A percentile compares a stretch with the other conserved stretches of the same genome.
phyloP scores from a whole-genome alignment of 2,329 filamentous ascomycete species.

The Trichophyton verrucosum region DNA sequence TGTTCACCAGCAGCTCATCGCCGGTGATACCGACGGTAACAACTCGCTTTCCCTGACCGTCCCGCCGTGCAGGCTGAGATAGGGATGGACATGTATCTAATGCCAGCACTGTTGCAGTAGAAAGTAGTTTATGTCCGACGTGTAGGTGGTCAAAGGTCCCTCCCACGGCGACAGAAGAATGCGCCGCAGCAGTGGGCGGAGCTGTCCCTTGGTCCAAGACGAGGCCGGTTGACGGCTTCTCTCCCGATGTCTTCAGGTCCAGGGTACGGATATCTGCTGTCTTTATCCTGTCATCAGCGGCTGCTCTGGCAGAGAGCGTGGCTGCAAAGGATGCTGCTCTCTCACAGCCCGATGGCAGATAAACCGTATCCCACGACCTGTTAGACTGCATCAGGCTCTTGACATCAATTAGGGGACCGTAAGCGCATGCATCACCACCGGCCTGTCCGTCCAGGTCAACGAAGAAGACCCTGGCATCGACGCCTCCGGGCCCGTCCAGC shows the following conservation, averaged over 20 bases:
- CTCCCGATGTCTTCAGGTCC: background rate
- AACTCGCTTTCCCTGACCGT: conserved; percentile 24
- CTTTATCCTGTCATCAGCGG: background rate
- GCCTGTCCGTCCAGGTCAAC: conserved; percentile 33
- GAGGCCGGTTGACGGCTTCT: background rate
- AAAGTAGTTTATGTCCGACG: conserved; percentile 85
- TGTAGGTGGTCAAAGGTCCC: conserved; percentile 97
- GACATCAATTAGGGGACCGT: conserved; percentile 31
- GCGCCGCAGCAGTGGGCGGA: conserved; percentile 18
- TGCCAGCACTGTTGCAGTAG: conserved; percentile 72
- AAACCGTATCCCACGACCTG: conserved; percentile 53
- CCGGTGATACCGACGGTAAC: conserved; percentile 81
- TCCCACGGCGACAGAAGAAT: conserved; percentile 63
- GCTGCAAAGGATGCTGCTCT: background rate
- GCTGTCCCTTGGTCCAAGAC: background rate
- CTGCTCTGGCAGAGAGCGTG: background rate
- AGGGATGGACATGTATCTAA: conserved; percentile 40
- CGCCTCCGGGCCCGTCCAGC: conserved; percentile 53
- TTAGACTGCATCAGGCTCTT: conserved; percentile 42
- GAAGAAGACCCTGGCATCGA: conserved; percentile 65
- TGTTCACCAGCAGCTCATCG: conserved; percentile 73
- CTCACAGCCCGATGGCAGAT: conserved; percentile 41
- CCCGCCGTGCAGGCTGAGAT: conserved; percentile 12
- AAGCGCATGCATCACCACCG: conserved; percentile 24
- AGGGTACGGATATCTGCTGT: background rate